phyloP scores from a whole-genome alignment of 176 grass and related monocot species.

The Puya raimondii region DNA sequence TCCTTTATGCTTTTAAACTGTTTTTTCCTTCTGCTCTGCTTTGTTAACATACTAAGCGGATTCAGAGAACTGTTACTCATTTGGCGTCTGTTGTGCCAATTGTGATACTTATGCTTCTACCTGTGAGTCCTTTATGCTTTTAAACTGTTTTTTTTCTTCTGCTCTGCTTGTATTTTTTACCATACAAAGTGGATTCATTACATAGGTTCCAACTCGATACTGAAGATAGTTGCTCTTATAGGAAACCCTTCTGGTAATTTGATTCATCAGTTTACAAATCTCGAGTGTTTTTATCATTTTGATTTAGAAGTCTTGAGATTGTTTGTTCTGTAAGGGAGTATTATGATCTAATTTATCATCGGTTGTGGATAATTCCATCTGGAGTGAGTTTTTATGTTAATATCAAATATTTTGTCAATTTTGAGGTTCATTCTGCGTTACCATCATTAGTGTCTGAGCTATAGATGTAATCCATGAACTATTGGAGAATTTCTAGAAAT shows the following conservation, averaged over 20 bases:
- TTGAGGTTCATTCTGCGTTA: too few relatives aligned
- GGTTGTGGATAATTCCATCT: too few relatives aligned
- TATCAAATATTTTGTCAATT: too few relatives aligned
- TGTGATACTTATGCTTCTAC: conserved; percentile 97
- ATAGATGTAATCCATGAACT: too few relatives aligned
- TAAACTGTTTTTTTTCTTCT: not conserved
- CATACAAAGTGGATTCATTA: not conserved
- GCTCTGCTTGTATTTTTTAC: not conserved
- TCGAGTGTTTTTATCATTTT: conserved; percentile 2
- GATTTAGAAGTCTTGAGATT: conserved; percentile 13
- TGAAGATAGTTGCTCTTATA: too few relatives aligned
- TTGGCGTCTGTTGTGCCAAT: conserved; percentile 98
- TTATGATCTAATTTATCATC: too few relatives aligned
- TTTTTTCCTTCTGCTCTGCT: not conserved
- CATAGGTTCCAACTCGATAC: not conserved
- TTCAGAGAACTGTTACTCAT: conserved; percentile 79
- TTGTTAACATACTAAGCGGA: not conserved
- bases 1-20: conserved; percentile 20
- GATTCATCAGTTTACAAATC: not conserved
- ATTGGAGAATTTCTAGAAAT: too few relatives aligned
- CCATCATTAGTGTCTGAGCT: too few relatives aligned
- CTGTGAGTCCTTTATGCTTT: conserved; percentile 54
- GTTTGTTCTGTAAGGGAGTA: not conserved
- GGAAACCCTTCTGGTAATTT: too few relatives aligned
- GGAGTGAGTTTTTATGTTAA: too few relatives aligned